Evolutionary conservation across 257 asterid genomes (phyloP).

Genomic region (Fraxinus americana): DNA sequence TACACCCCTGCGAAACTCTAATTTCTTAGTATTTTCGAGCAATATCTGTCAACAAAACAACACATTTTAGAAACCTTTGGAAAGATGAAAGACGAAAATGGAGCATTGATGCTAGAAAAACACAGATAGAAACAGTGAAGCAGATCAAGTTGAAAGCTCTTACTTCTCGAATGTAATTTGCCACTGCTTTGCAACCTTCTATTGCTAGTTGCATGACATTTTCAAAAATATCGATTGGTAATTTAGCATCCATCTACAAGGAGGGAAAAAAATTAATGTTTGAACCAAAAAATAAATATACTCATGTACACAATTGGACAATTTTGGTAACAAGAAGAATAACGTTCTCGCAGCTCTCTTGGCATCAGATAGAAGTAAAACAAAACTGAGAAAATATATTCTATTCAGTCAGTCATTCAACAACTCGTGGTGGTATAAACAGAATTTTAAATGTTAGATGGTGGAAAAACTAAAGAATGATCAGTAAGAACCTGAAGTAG

Average conservation of each 20-base stretch:
- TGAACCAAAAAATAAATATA: neutral
- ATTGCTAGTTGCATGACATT: constrained; percentile 19
- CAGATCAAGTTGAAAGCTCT: neutral
- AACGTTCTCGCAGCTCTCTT: neutral
- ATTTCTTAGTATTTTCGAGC: constrained; percentile 13
- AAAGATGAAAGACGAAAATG: neutral
- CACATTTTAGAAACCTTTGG: neutral
- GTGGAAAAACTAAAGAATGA: neutral
- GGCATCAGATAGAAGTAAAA: neutral
- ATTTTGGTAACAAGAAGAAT: neutral
- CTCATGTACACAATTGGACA: neutral
- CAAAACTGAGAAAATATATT: neutral
- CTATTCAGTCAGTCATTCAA: neutral
- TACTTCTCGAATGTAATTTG: constrained; percentile 9
- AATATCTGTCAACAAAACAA: constrained; percentile 5
- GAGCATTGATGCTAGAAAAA: neutral
- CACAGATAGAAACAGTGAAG: neutral
- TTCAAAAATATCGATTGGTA: constrained; percentile 16
- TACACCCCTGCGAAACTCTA: constrained; percentile 15
- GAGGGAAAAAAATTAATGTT: neutral
- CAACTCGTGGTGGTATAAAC: neutral
- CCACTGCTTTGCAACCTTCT: constrained; percentile 21
- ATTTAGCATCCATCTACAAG: constrained; percentile 18
- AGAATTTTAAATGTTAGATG: neutral
- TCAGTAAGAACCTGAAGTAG: constrained; percentile 75